Evolutionary conservation across 2,329 filamentous ascomycete species (phyloP).

Genomic region (Trichoderma sp.): DNA sequence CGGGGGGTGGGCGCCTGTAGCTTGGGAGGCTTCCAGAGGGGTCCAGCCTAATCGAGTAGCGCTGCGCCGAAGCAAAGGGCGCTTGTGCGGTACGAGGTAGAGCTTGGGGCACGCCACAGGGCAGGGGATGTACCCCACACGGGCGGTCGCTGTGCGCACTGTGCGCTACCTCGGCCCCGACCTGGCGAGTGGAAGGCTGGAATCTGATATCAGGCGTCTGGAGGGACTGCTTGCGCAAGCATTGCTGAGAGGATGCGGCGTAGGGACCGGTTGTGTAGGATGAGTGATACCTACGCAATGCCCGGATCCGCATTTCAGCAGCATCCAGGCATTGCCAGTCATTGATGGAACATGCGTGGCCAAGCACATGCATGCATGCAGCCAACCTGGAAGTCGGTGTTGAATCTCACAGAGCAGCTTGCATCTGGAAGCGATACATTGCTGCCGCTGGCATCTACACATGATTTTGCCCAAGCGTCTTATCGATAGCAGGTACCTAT

Average conservation of each 20-base stretch:
- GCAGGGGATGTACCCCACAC: slow-evolving; percentile 13
- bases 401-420: neutral
- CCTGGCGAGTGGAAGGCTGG: neutral
- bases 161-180: slow-evolving; percentile 17
- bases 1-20: slow-evolving; percentile 9
- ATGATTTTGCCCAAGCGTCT: neutral
- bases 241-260: neutral
- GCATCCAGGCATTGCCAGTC: neutral
- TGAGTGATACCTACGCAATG: neutral
- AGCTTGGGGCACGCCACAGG: slow-evolving; percentile 5
- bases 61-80: slow-evolving; percentile 22
- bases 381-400: neutral
- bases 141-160: slow-evolving; percentile 14
- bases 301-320: slow-evolving; percentile 6
- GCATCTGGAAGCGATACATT: neutral
- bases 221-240: neutral
- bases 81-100: neutral
- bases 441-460: neutral
- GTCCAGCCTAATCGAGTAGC: slow-evolving; percentile 22
- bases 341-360: neutral
- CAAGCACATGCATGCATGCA: neutral
- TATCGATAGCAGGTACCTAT: neutral
- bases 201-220: neutral
- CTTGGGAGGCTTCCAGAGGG: neutral
- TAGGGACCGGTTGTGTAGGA: too few species aligned